phyloP scores from a whole-genome alignment of 1,284 basidiomycete genomes.

The Apiotrichum laibachii region DNA sequence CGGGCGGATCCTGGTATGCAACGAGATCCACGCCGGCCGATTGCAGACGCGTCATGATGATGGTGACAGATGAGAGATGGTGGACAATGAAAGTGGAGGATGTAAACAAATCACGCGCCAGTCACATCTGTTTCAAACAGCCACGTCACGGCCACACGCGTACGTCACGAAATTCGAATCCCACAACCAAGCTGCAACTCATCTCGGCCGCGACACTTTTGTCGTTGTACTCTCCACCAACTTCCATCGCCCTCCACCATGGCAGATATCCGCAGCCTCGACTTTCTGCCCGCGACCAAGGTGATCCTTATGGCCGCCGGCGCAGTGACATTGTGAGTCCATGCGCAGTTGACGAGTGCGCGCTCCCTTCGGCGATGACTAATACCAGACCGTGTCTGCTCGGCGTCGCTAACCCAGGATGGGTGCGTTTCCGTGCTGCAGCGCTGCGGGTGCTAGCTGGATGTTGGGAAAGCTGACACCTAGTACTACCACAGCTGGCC shows the following conservation, averaged over 20 bases:
- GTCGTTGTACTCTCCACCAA: neutral
- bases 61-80: no score
- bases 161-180: constrained; percentile 1
- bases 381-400: neutral
- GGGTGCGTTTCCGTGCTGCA: neutral
- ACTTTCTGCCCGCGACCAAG: constrained; percentile 23
- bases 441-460: neutral
- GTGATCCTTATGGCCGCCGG: constrained; percentile 60
- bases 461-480: constrained; percentile 3
- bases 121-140: neutral
- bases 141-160: constrained; percentile 1
- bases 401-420: neutral
- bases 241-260: neutral
- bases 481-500: neutral
- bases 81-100: no score
- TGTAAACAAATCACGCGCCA: neutral
- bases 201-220: neutral
- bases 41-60: neutral
- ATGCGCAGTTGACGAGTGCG: neutral
- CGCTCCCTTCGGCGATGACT: constrained; percentile 12
- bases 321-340: constrained; percentile 60
- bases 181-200: neutral
- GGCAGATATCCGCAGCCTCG: neutral
- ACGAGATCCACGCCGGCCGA: neutral
- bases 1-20: neutral